Evolutionary conservation across 352 stramenopile species (phyloP).

Genomic region (Blastocystis sp.): DNA sequence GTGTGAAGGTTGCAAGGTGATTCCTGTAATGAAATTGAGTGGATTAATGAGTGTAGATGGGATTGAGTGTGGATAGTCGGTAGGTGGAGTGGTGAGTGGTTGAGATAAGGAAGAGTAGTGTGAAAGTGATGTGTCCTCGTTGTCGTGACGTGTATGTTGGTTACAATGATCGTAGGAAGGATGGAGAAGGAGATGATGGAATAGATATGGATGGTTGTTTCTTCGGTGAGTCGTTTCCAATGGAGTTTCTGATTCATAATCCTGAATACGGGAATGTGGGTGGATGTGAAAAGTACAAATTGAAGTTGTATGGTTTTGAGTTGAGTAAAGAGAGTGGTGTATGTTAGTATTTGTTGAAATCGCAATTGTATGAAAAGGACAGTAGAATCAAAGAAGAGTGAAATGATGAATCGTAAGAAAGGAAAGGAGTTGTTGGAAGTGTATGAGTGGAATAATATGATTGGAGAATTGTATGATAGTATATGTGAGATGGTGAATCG

Average conservation of each 20-base stretch:
- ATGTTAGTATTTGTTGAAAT: not conserved
- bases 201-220: slow-evolving; percentile 40
- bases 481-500: not conserved
- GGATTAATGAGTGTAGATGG: not conserved
- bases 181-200: not conserved
- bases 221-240: not conserved
- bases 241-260: slow-evolving; percentile 51
- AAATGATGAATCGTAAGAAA: not conserved
- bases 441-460: too few relatives aligned
- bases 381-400: not conserved
- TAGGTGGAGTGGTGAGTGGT: not conserved
- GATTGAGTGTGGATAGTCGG: not conserved
- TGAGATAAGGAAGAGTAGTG: not conserved
- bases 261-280: not conserved
- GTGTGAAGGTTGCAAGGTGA: not conserved
- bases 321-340: not conserved
- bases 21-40: not conserved
- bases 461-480: not conserved
- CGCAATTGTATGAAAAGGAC: not conserved
- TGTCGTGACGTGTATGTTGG: slow-evolving; percentile 28
- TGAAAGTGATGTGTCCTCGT: slow-evolving; percentile 16
- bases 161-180: not conserved
- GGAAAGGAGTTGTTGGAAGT: not conserved
- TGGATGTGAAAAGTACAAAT: not conserved
- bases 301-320: slow-evolving; percentile 13